These are phyloP conservation scores for Neurospora crassa DNA, from an alignment of 2,329 filamentous ascomycete genomes.

Conservation along the genomic window DNA sequence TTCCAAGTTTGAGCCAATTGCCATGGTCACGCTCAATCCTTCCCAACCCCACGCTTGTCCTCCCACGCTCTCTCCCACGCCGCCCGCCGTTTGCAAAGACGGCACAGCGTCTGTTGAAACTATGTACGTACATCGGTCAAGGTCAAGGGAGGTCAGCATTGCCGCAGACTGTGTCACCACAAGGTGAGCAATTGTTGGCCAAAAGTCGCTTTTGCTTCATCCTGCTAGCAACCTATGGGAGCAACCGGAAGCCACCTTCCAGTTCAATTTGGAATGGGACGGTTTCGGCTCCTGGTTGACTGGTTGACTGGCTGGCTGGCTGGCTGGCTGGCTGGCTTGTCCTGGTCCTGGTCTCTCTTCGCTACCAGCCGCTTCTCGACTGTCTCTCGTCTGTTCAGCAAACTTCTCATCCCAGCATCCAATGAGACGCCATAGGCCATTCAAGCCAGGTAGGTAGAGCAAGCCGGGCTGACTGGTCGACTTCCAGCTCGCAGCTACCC, in stretches of 20 bases:
- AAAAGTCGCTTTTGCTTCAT: not conserved
- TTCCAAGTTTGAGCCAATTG: not conserved
- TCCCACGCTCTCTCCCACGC: not conserved
- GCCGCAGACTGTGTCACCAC: not conserved
- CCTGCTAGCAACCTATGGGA: not conserved
- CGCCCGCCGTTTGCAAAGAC: not conserved
- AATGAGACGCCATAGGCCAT: not conserved
- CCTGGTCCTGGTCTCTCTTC: not conserved
- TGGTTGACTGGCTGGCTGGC: not conserved
- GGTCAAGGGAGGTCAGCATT: not conserved
- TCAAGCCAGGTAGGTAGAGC: not conserved
- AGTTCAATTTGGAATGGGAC: not conserved
- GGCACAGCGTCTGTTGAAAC: not conserved
- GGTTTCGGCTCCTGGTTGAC: not conserved
- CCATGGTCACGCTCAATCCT: not conserved
- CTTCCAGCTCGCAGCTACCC: not conserved
- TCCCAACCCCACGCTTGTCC: not conserved
- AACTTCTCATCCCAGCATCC: not conserved
- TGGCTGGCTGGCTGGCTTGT: not conserved
- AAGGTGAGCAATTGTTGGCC: not conserved
- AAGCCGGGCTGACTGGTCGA: not conserved
- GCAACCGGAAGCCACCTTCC: not conserved
- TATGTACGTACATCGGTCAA: not conserved
- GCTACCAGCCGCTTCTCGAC: not conserved
- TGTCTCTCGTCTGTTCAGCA: not conserved